Evolutionary conservation across 306 rosid genomes (phyloP).

Genomic region (Trifolium repens): DNA sequence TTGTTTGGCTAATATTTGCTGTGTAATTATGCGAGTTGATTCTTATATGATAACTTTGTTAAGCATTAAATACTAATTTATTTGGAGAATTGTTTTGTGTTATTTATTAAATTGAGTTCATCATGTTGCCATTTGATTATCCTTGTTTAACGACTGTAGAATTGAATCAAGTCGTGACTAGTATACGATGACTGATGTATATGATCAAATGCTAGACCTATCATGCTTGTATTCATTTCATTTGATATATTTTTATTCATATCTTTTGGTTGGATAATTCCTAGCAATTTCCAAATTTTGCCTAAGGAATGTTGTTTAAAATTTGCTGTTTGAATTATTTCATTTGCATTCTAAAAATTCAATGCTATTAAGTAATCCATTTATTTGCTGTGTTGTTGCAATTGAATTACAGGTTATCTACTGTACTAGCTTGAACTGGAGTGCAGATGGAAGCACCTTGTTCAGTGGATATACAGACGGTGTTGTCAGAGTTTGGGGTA

Average conservation of each 20-base stretch:
- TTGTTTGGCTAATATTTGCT: background rate
- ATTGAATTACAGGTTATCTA: conserved; percentile 63
- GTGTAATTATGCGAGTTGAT: background rate
- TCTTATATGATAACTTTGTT: too few relatives aligned
- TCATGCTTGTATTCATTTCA: too few relatives aligned
- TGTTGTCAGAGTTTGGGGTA: conserved; percentile 91
- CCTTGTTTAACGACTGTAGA: background rate
- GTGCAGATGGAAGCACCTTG: conserved; percentile 94
- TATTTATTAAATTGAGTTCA: background rate
- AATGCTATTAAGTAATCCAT: background rate
- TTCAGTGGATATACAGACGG: conserved; percentile 97
- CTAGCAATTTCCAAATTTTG: background rate
- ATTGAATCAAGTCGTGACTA: background rate
- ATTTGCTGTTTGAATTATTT: background rate
- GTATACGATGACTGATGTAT: background rate
- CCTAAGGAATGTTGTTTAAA: background rate
- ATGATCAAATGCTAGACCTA: background rate
- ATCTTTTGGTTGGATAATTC: background rate
- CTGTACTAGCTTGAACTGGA: conserved; percentile 94
- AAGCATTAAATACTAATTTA: background rate
- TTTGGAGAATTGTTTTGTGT: background rate
- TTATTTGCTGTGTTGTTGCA: background rate
- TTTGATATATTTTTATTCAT: background rate
- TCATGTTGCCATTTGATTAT: background rate
- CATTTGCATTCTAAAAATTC: background rate